Conservation (phyloP, 768 basidiomycete genomes). For the Gloeophyllum trabeum region DNA sequence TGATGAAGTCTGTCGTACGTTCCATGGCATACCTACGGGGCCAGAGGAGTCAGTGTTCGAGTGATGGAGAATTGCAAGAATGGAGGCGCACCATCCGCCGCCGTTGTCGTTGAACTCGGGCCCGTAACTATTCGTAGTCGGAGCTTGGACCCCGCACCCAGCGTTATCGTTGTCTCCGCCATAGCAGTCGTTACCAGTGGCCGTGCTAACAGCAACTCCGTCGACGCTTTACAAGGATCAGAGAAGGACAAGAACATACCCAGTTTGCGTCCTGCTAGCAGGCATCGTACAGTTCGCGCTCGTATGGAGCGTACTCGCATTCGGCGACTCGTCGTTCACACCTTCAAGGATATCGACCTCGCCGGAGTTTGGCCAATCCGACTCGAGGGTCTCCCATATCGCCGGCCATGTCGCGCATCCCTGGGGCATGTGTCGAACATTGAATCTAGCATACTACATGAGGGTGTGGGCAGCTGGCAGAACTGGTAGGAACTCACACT, state of each 20-base stretch:
- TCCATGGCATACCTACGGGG: slow-evolving; percentile 29
- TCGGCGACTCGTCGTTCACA: slow-evolving; percentile 13
- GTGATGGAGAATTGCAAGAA: not conserved
- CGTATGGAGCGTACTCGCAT: slow-evolving; percentile 15
- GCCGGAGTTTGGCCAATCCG: slow-evolving; percentile 15
- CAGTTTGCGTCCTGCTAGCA: slow-evolving; percentile 14
- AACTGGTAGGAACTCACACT: slow-evolving; percentile 9
- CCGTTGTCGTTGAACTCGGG: slow-evolving; percentile 22
- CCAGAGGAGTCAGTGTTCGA: slow-evolving; percentile 3
- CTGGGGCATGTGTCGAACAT: slow-evolving; percentile 37
- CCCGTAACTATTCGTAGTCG: slow-evolving; percentile 20
- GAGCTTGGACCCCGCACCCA: slow-evolving; percentile 20
- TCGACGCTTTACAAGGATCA: not conserved
- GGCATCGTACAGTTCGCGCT: slow-evolving; percentile 13
- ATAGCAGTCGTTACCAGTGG: slow-evolving; percentile 14
- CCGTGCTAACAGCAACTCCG: slow-evolving; percentile 3
- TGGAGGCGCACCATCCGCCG: slow-evolving; percentile 22
- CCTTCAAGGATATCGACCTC: slow-evolving; percentile 14
- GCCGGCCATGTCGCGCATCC: slow-evolving; percentile 38
- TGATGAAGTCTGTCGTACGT: slow-evolving; percentile 21
- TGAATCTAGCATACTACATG: slow-evolving; percentile 23
- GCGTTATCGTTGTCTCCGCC: slow-evolving; percentile 12
- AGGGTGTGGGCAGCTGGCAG: not conserved
- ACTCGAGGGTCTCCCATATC: slow-evolving; percentile 16
- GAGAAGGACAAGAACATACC: slow-evolving; percentile 11